Evolutionary conservation across 192 early-diverging fungal species (phyloP).

Genomic region (Coemansia sp.): DNA sequence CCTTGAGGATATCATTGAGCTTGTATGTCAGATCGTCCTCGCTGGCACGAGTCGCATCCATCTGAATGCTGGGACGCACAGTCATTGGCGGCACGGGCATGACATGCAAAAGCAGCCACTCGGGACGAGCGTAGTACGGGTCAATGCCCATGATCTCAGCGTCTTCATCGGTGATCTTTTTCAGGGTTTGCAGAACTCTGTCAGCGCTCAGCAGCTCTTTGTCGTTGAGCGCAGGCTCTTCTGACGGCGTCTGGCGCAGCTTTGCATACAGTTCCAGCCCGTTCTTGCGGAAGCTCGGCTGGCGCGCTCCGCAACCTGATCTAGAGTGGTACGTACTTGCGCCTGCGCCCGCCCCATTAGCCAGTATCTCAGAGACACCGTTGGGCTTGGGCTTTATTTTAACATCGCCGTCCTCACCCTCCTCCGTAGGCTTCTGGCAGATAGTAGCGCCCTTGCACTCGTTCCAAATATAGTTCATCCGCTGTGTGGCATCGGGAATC

Average conservation of each 20-base stretch:
- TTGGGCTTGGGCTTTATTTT: conserved; percentile 16
- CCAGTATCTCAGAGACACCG: conserved; percentile 9
- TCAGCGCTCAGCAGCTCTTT: conserved; percentile 69
- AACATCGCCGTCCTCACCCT: conserved; percentile 35
- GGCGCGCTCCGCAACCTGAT: conserved; percentile 84
- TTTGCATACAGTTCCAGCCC: conserved; percentile 68
- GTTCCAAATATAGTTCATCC: conserved; percentile 86
- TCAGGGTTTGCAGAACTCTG: conserved; percentile 80
- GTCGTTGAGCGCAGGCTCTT: conserved; percentile 56
- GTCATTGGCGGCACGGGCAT: conserved; percentile 95
- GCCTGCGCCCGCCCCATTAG: conserved; percentile 15
- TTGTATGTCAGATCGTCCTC: conserved; percentile 99
- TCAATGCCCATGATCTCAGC: conserved; percentile 83
- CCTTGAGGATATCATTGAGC: conserved; percentile 89
- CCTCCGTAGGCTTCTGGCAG: conserved; percentile 74
- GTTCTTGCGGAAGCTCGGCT: conserved; percentile 81
- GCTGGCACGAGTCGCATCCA: conserved; percentile 82
- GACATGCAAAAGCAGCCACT: conserved; percentile 97
- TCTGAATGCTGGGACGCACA: conserved; percentile 93
- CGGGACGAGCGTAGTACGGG: conserved; percentile 89
- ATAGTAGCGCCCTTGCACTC: conserved; percentile 79
- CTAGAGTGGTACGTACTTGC: conserved; percentile 54
- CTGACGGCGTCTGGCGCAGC: conserved; percentile 22
- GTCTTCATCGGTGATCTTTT: conserved; percentile 86
- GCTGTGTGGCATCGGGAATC: conserved; percentile 67